Evolutionary conservation across 805 yeast genomes (phyloP).

Genomic region (Cyberlindnera mississippiensis): DNA sequence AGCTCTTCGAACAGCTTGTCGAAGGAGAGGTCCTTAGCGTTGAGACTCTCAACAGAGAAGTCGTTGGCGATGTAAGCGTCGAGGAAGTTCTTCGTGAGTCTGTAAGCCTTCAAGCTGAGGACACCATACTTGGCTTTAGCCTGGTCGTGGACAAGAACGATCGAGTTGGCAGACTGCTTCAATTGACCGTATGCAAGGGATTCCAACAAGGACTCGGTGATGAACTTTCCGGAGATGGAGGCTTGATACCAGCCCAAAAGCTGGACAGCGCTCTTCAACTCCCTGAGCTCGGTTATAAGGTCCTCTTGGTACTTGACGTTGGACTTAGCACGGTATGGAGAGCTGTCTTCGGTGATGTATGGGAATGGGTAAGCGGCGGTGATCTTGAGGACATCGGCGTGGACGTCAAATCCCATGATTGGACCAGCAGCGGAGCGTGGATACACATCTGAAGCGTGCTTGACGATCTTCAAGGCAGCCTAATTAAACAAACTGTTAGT

Average conservation of each 20-base stretch:
- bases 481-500: slow-evolving; percentile 6
- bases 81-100: slow-evolving; percentile 61
- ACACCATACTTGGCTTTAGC: slow-evolving; percentile 60
- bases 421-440: slow-evolving; percentile 68
- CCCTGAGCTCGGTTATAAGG: slow-evolving; percentile 55
- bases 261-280: slow-evolving; percentile 62
- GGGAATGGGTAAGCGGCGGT: slow-evolving; percentile 72
- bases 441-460: slow-evolving; percentile 60
- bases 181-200: slow-evolving; percentile 63
- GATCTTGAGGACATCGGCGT: slow-evolving; percentile 39
- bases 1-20: slow-evolving; percentile 70
- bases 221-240: slow-evolving; percentile 63
- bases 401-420: slow-evolving; percentile 68
- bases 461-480: slow-evolving; percentile 47
- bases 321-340: slow-evolving; percentile 55
- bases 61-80: slow-evolving; percentile 45
- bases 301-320: slow-evolving; percentile 69
- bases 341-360: slow-evolving; percentile 50
- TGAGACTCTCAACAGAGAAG: slow-evolving; percentile 63
- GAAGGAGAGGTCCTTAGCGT: slow-evolving; percentile 55
- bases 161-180: slow-evolving; percentile 43
- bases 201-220: slow-evolving; percentile 64
- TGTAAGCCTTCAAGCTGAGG: slow-evolving; percentile 62
- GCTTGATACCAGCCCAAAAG: slow-evolving; percentile 81
- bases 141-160: slow-evolving; percentile 67